phyloP scores from a whole-genome alignment of 1,284 basidiomycete species.

The Veloboletus limbatus region DNA sequence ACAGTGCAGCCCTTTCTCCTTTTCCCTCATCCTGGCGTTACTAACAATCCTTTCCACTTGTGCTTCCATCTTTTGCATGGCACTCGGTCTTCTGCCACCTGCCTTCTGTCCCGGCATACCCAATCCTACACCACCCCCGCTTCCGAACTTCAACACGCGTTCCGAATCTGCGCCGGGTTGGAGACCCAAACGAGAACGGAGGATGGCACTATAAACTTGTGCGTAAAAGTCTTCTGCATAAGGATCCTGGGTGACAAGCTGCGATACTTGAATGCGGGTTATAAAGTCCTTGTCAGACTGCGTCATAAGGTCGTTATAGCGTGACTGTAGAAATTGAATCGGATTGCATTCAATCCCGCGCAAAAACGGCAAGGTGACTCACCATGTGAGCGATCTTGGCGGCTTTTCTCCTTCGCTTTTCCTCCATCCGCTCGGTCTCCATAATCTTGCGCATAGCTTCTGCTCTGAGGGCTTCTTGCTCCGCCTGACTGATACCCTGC shows the following conservation, averaged over 20 bases:
- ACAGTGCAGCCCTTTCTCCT: conserved; percentile 75
- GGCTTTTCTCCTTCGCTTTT: conserved; percentile 74
- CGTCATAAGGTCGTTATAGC: conserved; percentile 98
- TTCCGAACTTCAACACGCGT: conserved; percentile 79
- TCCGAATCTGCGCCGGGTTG: conserved; percentile 56
- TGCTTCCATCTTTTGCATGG: conserved; percentile 96
- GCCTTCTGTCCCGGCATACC: conserved; percentile 51
- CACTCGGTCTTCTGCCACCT: conserved; percentile 77
- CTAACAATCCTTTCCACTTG: conserved; percentile 97
- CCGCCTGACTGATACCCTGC: conserved; percentile 53
- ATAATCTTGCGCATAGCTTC: conserved; percentile 85
- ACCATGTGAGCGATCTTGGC: conserved; percentile 87
- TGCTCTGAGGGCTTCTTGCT: conserved; percentile 66
- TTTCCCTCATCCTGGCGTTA: conserved; percentile 84
- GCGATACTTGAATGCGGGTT: conserved; percentile 97
- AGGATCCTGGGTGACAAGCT: conserved; percentile 94
- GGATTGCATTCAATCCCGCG: neutral
- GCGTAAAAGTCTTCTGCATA: conserved; percentile 99
- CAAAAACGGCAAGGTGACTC: conserved; percentile 9
- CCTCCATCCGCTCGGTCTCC: conserved; percentile 84
- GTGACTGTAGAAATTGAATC: conserved; percentile 54
- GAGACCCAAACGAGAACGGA: conserved; percentile 75
- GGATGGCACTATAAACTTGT: conserved; percentile 87
- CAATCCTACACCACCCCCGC: conserved; percentile 79
- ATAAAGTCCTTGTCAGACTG: conserved; percentile 99